Conservation (phyloP, 768 basidiomycete genomes). For the Serpula lacrymans region DNA sequence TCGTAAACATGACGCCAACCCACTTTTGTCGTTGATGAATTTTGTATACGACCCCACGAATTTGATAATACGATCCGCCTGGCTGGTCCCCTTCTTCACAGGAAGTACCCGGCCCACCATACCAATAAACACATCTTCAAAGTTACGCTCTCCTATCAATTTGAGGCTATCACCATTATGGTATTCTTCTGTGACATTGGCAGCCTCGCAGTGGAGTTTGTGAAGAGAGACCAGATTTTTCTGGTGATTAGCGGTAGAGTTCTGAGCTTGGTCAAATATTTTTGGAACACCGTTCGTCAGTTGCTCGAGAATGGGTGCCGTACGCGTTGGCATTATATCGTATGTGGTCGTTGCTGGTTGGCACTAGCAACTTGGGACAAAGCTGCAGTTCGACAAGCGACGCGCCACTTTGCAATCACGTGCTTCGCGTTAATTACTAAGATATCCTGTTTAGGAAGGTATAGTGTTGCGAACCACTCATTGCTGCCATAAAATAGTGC, state of each 20-base stretch:
- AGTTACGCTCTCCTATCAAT: slow-evolving; percentile 72
- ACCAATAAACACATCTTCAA: slow-evolving; percentile 61
- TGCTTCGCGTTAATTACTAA: too few relatives aligned
- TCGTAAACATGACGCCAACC: slow-evolving; percentile 11
- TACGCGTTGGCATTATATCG: slow-evolving; percentile 28
- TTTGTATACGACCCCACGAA: slow-evolving; percentile 78
- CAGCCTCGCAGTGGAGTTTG: slow-evolving; percentile 72
- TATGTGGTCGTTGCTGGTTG: too few relatives aligned
- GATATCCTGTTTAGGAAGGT: too few relatives aligned
- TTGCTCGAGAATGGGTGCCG: slow-evolving; percentile 21
- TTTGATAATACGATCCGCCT: slow-evolving; percentile 76
- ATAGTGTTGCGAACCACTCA: too few relatives aligned
- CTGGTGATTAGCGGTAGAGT: slow-evolving; percentile 73
- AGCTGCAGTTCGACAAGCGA: too few relatives aligned
- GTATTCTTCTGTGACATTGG: slow-evolving; percentile 46
- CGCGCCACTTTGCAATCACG: too few relatives aligned
- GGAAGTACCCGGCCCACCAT: slow-evolving; percentile 59
- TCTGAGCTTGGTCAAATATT: slow-evolving; percentile 81
- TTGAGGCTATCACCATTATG: slow-evolving; percentile 48
- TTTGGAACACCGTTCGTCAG: slow-evolving; percentile 41
- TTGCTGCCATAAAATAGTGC: too few relatives aligned
- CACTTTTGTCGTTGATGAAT: slow-evolving; percentile 77
- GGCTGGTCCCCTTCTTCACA: slow-evolving; percentile 75
- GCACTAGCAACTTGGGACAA: too few relatives aligned
- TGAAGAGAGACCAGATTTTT: slow-evolving; percentile 85